Conservation (phyloP, 768 basidiomycete genomes). For the Podaxis sp. region DNA sequence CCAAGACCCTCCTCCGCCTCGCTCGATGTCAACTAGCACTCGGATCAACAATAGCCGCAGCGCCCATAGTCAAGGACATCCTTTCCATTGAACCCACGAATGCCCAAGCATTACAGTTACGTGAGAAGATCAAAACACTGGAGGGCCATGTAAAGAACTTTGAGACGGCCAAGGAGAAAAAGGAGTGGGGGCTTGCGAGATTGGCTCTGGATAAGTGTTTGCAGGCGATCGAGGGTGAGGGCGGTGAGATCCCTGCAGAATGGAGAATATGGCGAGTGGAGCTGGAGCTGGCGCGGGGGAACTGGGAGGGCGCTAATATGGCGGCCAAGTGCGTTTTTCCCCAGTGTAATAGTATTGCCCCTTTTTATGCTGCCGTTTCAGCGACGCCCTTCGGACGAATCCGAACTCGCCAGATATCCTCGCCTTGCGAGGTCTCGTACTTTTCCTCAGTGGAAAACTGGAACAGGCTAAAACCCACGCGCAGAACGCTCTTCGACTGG, state of each 20-base stretch:
- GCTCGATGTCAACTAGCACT: slow-evolving; percentile 84
- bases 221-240: slow-evolving; percentile 73
- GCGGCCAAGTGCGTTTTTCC: slow-evolving; percentile 66
- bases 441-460: slow-evolving; percentile 72
- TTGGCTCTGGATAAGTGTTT: slow-evolving; percentile 80
- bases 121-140: slow-evolving; percentile 58
- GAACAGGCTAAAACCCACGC: slow-evolving; percentile 72
- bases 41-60: slow-evolving; percentile 65
- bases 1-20: slow-evolving; percentile 82
- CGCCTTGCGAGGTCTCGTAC: slow-evolving; percentile 72
- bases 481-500: slow-evolving; percentile 68
- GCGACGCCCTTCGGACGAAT: slow-evolving; percentile 73
- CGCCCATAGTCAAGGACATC: slow-evolving; percentile 62
- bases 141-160: slow-evolving; percentile 68
- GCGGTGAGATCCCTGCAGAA: slow-evolving; percentile 70
- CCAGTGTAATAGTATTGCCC: not conserved
- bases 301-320: slow-evolving; percentile 70
- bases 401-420: slow-evolving; percentile 79
- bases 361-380: slow-evolving; percentile 26
- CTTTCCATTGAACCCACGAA: slow-evolving; percentile 65
- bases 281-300: slow-evolving; percentile 68
- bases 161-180: slow-evolving; percentile 50
- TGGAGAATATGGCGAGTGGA: slow-evolving; percentile 84
- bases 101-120: slow-evolving; percentile 56
- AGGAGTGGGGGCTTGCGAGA: slow-evolving; percentile 77